Conservation (phyloP, 257 asterid species). For the Solanum etuberosum region DNA sequence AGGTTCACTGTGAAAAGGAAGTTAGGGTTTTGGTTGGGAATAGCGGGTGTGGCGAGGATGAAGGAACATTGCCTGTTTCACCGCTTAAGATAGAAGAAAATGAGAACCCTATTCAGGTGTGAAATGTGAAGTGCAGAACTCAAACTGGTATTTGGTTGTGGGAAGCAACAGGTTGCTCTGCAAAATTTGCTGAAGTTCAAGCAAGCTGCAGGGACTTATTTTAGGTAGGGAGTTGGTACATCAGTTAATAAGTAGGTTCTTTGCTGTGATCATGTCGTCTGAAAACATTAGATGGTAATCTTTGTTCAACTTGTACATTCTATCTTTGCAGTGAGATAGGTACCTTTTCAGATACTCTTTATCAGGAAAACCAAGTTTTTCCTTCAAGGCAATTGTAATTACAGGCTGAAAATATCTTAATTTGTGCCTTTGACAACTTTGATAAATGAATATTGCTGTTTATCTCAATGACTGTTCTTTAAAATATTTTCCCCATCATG, state of each 20-base stretch:
- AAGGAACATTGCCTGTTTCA: conserved; percentile 19
- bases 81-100: conserved; percentile 29
- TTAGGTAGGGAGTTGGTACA: conserved; percentile 19
- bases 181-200: neutral
- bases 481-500: neutral
- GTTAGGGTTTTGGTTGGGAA: conserved; percentile 24
- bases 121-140: neutral
- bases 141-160: neutral
- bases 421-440: conserved; percentile 7
- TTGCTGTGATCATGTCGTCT: conserved; percentile 8
- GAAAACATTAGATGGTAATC: conserved; percentile 5
- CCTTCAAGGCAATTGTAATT: conserved; percentile 13
- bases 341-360: conserved; percentile 22
- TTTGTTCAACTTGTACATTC: conserved; percentile 41
- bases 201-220: neutral
- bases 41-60: conserved; percentile 33
- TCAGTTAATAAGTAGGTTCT: conserved; percentile 36
- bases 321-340: conserved; percentile 20
- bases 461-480: neutral
- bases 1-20: conserved; percentile 14
- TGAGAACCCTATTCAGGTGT: conserved; percentile 34
- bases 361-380: conserved; percentile 18
- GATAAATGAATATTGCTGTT: conserved; percentile 4
- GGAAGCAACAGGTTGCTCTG: neutral
- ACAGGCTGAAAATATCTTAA: conserved; percentile 7